Evolutionary conservation across 441 rosid species (phyloP).

Genomic region (Pelargonium myrrhifolium): DNA sequence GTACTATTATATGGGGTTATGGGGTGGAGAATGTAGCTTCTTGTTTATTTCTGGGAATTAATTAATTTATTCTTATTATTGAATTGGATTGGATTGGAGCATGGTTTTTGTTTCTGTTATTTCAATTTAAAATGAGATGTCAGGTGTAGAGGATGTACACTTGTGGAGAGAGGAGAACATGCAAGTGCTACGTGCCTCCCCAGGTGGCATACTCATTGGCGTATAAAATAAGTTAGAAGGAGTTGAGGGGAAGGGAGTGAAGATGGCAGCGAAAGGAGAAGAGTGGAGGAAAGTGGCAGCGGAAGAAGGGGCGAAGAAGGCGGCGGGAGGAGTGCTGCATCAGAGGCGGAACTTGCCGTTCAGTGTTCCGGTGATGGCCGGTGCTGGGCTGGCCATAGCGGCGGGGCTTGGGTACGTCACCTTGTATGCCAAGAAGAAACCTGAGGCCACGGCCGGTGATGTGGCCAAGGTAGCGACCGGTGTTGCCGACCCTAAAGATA

Average conservation of each 20-base stretch:
- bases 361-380: slow-evolving; percentile 42
- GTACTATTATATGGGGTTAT: too few species aligned
- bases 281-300: slow-evolving; percentile 55
- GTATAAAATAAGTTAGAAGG: too few species aligned
- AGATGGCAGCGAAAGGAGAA: slow-evolving; percentile 35
- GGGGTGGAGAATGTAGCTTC: neutral
- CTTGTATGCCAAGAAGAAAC: slow-evolving; percentile 48
- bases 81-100: neutral
- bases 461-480: slow-evolving; percentile 50
- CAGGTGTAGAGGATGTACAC: too few species aligned
- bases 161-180: too few species aligned
- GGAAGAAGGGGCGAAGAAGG: too few species aligned
- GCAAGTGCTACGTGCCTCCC: too few species aligned
- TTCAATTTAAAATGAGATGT: too few species aligned
- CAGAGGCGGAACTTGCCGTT: slow-evolving; percentile 56
- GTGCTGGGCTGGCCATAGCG: slow-evolving; percentile 41
- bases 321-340: slow-evolving; percentile 55
- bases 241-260: too few species aligned
- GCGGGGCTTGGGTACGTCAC: slow-evolving; percentile 44
- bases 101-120: too few species aligned
- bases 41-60: neutral
- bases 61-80: neutral
- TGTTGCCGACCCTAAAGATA: slow-evolving; percentile 40
- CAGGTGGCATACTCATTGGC: too few species aligned
- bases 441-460: slow-evolving; percentile 52